Conservation (phyloP, 805 yeast genomes). For the Dipodascus albidus region DNA sequence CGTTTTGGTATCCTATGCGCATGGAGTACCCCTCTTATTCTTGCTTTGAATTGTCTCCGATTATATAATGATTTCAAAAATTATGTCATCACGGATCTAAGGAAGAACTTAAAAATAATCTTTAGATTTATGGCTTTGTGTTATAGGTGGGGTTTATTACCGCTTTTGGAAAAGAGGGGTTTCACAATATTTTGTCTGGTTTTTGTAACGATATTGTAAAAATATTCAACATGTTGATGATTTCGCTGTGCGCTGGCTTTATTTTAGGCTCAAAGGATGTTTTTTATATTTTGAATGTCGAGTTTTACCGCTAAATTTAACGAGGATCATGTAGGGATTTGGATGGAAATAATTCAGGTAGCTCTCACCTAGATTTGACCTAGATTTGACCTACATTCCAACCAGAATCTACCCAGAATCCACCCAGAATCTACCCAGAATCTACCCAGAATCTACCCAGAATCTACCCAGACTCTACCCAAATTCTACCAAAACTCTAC, state of each 20-base stretch:
- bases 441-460: too few relatives aligned
- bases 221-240: neutral
- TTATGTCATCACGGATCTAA: neutral
- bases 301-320: too few relatives aligned
- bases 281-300: neutral
- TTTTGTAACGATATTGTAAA: neutral
- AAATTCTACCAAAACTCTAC: too few relatives aligned
- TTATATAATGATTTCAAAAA: neutral
- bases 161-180: neutral
- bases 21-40: neutral
- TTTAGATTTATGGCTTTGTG: neutral
- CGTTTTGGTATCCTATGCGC: too few relatives aligned
- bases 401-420: too few relatives aligned
- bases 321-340: too few relatives aligned
- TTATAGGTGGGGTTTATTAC: neutral
- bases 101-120: neutral
- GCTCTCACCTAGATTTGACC: neutral
- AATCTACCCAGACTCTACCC: too few relatives aligned
- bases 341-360: neutral
- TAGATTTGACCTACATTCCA: neutral
- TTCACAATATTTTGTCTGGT: neutral
- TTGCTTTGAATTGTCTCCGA: neutral
- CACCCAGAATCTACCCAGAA: too few relatives aligned
- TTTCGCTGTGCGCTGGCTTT: neutral
- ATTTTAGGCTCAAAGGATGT: neutral